Evolutionary conservation across 805 yeast genomes (phyloP).

Genomic region (Candida coquimbonensis): DNA sequence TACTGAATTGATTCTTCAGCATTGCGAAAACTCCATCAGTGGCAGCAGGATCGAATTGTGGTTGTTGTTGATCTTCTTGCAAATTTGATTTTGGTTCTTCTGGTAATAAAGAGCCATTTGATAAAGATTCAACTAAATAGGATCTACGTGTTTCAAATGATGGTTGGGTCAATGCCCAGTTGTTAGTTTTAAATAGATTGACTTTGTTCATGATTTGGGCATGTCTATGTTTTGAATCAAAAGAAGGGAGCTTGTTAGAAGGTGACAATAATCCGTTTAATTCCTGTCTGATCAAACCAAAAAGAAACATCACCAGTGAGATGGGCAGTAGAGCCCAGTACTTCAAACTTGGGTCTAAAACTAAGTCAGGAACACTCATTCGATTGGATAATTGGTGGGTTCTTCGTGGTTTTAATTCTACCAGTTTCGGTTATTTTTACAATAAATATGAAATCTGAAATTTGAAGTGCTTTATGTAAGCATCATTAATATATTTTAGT

Average conservation of each 20-base stretch:
- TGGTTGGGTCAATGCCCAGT: constrained; percentile 40
- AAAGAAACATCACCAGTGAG: constrained; percentile 80
- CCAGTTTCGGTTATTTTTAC: no score
- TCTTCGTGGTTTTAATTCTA: no score
- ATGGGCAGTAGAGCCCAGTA: constrained; percentile 92
- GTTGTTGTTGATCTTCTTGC: constrained; percentile 50
- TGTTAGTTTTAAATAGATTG: constrained; percentile 48
- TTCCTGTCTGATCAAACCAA: constrained; percentile 71
- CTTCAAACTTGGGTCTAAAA: constrained; percentile 75
- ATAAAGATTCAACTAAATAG: constrained; percentile 40
- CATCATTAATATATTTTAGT: not conserved
- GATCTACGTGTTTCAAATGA: constrained; percentile 50
- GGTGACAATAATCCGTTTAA: constrained; percentile 54
- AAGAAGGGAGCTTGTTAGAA: constrained; percentile 44
- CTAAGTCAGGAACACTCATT: constrained; percentile 40
- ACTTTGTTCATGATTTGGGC: constrained; percentile 58
- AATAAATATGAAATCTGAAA: no score
- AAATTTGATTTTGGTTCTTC: constrained; percentile 30
- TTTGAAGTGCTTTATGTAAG: no score
- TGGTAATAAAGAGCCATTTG: constrained; percentile 49
- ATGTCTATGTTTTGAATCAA: constrained; percentile 45
- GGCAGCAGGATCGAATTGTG: constrained; percentile 63
- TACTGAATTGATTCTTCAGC: constrained; percentile 77
- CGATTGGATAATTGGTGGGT: no score
- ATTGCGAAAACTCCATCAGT: constrained; percentile 68